A percentile compares a stretch with the other conserved stretches of the same genome.
phyloP scores from a whole-genome alignment of 768 basidiomycete genomes.

The Symmetrospora coprosmae region DNA sequence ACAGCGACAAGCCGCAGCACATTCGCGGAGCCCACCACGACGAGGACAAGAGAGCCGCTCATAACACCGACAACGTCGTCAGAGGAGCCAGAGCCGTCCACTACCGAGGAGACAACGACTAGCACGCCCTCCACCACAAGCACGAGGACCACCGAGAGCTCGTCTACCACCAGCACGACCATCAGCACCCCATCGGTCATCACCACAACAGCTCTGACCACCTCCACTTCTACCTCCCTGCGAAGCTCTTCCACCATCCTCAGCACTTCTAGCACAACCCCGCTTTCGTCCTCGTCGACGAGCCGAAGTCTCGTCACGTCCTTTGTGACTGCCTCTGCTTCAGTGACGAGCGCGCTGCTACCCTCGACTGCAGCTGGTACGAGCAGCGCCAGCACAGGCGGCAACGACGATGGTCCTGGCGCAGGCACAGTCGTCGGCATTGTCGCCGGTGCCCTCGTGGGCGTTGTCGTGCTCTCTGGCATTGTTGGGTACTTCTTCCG shows the following conservation, averaged over 20 bases:
- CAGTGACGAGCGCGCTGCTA: background rate
- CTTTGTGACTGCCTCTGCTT: slow-evolving; percentile 8
- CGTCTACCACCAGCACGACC: background rate
- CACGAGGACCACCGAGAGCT: background rate
- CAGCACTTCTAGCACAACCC: background rate
- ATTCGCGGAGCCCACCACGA: too few species aligned
- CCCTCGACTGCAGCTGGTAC: background rate
- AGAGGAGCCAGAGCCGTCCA: background rate
- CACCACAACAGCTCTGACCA: background rate
- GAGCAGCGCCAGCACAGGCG: background rate
- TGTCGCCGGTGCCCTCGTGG: slow-evolving; percentile 21
- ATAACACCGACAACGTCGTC: background rate
- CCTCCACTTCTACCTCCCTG: background rate
- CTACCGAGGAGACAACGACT: background rate
- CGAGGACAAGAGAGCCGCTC: background rate
- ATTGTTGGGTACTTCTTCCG: slow-evolving; percentile 20
- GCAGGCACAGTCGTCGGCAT: slow-evolving; percentile 22
- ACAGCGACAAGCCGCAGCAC: too few species aligned
- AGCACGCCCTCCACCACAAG: background rate
- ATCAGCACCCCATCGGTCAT: background rate
- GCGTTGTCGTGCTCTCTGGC: slow-evolving; percentile 18
- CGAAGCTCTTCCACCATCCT: background rate
- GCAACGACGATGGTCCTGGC: background rate
- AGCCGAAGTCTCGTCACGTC: slow-evolving; percentile 5
- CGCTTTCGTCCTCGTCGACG: background rate